Conservation (phyloP, 805 yeast genomes). For the Candida silvatica region DNA sequence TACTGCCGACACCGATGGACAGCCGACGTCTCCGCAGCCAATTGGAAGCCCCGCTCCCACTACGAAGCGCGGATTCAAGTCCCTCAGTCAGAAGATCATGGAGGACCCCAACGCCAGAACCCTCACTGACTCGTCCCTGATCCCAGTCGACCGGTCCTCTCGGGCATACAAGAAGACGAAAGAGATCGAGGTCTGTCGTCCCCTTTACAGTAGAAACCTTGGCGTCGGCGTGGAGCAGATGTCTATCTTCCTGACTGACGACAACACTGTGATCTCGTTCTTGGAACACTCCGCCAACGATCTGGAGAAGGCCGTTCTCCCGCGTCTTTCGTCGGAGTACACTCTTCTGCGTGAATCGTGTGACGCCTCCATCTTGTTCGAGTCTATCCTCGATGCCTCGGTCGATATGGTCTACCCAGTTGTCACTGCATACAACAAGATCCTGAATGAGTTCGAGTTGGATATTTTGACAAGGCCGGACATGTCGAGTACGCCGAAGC, state of each 20-base stretch:
- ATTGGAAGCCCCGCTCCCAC: too few relatives aligned
- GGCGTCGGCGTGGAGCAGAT: constrained; percentile 50
- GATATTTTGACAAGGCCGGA: constrained; percentile 43
- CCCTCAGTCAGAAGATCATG: constrained; percentile 15
- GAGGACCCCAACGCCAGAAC: constrained; percentile 22
- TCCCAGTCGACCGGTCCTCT: constrained; percentile 5
- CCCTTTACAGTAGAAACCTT: constrained; percentile 32
- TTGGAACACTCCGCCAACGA: constrained; percentile 50
- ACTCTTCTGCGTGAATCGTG: constrained; percentile 42
- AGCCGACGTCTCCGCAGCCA: not conserved
- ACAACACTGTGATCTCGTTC: constrained; percentile 42
- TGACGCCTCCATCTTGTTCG: constrained; percentile 44
- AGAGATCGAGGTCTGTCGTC: constrained; percentile 32
- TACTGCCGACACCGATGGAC: not conserved
- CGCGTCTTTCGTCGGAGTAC: constrained; percentile 34
- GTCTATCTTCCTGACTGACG: constrained; percentile 36
- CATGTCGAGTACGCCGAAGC: constrained; percentile 39
- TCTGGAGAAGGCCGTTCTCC: constrained; percentile 41
- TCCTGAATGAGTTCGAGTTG: constrained; percentile 41
- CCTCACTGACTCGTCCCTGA: constrained; percentile 25
- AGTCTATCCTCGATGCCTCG: constrained; percentile 44
- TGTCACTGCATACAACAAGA: constrained; percentile 39
- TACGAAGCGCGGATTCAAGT: not conserved
- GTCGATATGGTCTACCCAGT: constrained; percentile 49
- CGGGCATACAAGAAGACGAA: constrained; percentile 14